A percentile compares a stretch with the other conserved stretches of the same genome.
Conservation (phyloP, 352 stramenopile genomes). For the Globisporangium perplexum region DNA sequence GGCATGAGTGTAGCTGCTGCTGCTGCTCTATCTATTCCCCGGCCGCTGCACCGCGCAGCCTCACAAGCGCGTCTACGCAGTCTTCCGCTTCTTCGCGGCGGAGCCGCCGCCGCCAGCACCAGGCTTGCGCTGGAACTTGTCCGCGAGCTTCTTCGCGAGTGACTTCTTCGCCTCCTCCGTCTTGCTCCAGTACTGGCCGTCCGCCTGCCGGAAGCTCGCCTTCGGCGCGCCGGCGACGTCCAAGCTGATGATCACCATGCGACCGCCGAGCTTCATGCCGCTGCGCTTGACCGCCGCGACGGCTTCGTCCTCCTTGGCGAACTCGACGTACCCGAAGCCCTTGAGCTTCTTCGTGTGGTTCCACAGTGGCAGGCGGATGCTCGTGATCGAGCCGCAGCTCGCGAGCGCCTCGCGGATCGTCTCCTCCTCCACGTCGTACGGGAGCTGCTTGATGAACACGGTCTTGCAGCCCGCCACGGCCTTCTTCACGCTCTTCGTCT, state of each 20-base stretch:
- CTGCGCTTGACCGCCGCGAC: constrained; percentile 62
- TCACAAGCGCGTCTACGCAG: no score
- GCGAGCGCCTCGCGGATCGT: constrained; percentile 80
- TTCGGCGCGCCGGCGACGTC: constrained; percentile 90
- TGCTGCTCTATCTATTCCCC: constrained; percentile 1
- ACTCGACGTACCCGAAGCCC: constrained; percentile 95
- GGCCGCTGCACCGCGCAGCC: no score
- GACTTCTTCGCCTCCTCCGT: constrained; percentile 81
- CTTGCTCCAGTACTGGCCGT: constrained; percentile 88
- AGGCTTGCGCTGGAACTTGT: constrained; percentile 43
- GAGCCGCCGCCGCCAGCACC: neutral
- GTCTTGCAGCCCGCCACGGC: constrained; percentile 83
- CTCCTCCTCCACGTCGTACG: constrained; percentile 88
- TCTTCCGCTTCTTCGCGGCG: constrained; percentile 49
- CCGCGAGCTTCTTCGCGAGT: constrained; percentile 65
- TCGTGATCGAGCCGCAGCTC: constrained; percentile 87
- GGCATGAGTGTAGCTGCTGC: no score
- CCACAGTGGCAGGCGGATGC: constrained; percentile 91
- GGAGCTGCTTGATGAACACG: constrained; percentile 94
- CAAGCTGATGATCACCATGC: constrained; percentile 91
- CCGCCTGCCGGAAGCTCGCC: constrained; percentile 82
- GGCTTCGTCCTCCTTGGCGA: constrained; percentile 72
- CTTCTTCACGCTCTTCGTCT: constrained; percentile 64
- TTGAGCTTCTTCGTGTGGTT: constrained; percentile 94
- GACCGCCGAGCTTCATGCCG: constrained; percentile 83